Evolutionary conservation across 768 basidiomycete genomes (phyloP).

Genomic region (Tylopilus rubrobrunneus): DNA sequence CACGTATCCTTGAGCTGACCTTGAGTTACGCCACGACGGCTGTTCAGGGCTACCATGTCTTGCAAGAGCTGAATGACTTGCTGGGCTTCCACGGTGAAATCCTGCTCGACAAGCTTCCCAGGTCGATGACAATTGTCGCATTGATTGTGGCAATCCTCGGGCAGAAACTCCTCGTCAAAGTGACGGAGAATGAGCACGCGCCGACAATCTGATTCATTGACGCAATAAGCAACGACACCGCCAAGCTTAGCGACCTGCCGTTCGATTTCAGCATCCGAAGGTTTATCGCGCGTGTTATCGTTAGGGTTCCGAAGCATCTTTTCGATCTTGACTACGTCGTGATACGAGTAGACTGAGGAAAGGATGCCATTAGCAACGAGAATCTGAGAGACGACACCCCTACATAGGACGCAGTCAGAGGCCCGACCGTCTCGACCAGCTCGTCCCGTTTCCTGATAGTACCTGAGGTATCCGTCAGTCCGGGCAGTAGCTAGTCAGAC

Average conservation of each 20-base stretch:
- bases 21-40: conserved; percentile 53
- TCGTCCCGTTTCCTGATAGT: conserved; percentile 95
- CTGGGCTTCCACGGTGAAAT: conserved; percentile 60
- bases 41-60: conserved; percentile 38
- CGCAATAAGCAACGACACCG: conserved; percentile 76
- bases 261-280: conserved; percentile 49
- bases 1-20: conserved; percentile 58
- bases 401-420: conserved; percentile 86
- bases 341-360: conserved; percentile 56
- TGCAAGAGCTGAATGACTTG: conserved; percentile 58
- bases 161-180: conserved; percentile 80
- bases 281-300: conserved; percentile 30
- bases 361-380: background rate
- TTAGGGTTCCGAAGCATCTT: conserved; percentile 58
- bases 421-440: conserved; percentile 87
- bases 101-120: conserved; percentile 41
- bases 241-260: conserved; percentile 62
- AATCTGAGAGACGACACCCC: conserved; percentile 23
- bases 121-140: conserved; percentile 83
- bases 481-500: background rate
- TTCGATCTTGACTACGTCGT: conserved; percentile 53
- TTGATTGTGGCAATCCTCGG: conserved; percentile 54
- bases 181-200: conserved; percentile 84
- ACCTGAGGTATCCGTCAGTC: conserved; percentile 38
- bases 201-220: conserved; percentile 80